These are phyloP conservation scores for Ogataea sp. DNA, from an alignment of 805 yeast genomes.

Conservation along the genomic window DNA sequence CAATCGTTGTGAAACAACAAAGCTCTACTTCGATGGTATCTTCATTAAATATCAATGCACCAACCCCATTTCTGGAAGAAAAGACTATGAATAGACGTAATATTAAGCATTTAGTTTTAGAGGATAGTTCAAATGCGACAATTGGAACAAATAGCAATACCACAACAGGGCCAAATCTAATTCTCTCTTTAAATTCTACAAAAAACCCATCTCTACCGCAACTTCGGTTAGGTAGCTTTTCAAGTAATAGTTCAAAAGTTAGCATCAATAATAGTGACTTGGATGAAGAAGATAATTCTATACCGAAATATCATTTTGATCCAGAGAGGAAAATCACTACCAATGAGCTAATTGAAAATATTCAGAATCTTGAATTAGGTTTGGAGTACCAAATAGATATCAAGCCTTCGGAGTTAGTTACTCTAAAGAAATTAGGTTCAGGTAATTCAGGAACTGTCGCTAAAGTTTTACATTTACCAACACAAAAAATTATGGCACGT, in stretches of 20 bases:
- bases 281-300: not conserved
- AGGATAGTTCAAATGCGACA: constrained; percentile 5
- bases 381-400: constrained; percentile 46
- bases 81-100: constrained; percentile 50
- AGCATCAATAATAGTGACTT: not conserved
- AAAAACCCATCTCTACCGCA: constrained; percentile 45
- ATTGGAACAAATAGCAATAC: not conserved
- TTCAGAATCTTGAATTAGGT: constrained; percentile 43
- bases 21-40: constrained; percentile 1
- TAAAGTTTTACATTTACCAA: constrained; percentile 82
- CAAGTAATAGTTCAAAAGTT: not conserved
- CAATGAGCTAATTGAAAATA: constrained; percentile 32
- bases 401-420: constrained; percentile 60
- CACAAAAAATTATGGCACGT: constrained; percentile 83
- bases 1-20: constrained; percentile 3
- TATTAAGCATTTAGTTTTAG: constrained; percentile 45
- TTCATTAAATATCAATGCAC: constrained; percentile 5
- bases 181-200: not conserved
- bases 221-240: constrained; percentile 4
- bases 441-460: constrained; percentile 94
- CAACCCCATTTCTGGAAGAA: constrained; percentile 12
- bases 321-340: constrained; percentile 23
- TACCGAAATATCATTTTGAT: constrained; percentile 13
- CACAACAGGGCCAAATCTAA: not conserved
- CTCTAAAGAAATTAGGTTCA: constrained; percentile 72